Evolutionary conservation across 495 filamentous ascomycete species (phyloP).

Genomic region (Lichenothelia convexa): DNA sequence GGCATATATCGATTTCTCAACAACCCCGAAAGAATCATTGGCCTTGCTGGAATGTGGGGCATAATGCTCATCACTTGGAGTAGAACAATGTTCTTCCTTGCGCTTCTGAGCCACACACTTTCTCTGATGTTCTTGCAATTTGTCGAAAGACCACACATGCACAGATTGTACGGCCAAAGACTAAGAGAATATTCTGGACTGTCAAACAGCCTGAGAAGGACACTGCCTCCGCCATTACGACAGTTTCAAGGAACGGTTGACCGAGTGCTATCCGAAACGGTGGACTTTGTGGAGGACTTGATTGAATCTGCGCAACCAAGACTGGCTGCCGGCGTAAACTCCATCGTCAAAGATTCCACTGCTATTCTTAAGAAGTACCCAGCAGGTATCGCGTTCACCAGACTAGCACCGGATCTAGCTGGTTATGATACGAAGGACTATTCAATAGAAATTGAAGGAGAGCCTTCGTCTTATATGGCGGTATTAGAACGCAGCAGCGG

Average conservation of each 20-base stretch:
- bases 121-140: conserved; percentile 79
- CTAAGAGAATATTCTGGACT: conserved; percentile 77
- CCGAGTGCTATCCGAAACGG: conserved; percentile 64
- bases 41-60: conserved; percentile 91
- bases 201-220: conserved; percentile 72
- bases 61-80: conserved; percentile 84
- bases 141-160: conserved; percentile 94
- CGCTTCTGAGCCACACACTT: conserved; percentile 66
- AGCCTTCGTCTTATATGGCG: conserved; percentile 29
- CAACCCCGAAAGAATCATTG: conserved; percentile 88
- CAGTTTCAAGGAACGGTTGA: conserved; percentile 72
- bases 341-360: conserved; percentile 73
- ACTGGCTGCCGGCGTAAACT: conserved; percentile 67
- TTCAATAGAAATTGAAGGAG: conserved; percentile 52
- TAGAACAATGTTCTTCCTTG: conserved; percentile 62
- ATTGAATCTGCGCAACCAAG: conserved; percentile 75
- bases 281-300: conserved; percentile 79
- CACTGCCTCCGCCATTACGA: conserved; percentile 61
- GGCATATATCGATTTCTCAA: conserved; percentile 97
- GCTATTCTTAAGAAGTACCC: conserved; percentile 82
- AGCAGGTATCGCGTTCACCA: conserved; percentile 67
- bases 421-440: conserved; percentile 77
- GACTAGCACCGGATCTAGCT: conserved; percentile 62
- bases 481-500: conserved; percentile 29
- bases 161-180: conserved; percentile 79